Evolutionary conservation across 257 asterid species (phyloP).

Genomic region (Echites panduratus): DNA sequence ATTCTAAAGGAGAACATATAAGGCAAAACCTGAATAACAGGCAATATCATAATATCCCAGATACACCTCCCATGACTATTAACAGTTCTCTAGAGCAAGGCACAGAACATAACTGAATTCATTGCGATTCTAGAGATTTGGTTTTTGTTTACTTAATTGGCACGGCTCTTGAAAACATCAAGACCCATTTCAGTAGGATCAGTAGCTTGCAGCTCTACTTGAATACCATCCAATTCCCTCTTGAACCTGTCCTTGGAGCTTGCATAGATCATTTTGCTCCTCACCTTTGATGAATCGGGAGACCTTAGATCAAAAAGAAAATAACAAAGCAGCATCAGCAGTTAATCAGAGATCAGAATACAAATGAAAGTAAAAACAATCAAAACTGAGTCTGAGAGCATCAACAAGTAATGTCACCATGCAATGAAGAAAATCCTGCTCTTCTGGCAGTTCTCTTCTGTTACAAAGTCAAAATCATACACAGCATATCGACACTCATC

Average conservation of each 20-base stretch:
- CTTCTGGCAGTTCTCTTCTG: conserved; percentile 31
- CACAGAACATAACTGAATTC: conserved; percentile 15
- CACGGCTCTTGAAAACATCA: conserved; percentile 34
- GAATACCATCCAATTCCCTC: conserved; percentile 37
- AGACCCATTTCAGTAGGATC: conserved; percentile 39
- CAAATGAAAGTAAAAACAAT: neutral
- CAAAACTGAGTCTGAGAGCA: neutral
- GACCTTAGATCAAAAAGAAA: conserved; percentile 21
- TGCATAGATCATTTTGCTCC: conserved; percentile 40
- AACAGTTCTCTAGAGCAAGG: conserved; percentile 28
- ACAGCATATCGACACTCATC: conserved; percentile 38
- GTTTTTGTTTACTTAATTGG: conserved; percentile 18
- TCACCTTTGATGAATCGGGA: conserved; percentile 30
- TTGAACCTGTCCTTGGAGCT: conserved; percentile 43
- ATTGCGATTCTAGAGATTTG: conserved; percentile 14
- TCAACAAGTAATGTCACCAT: conserved; percentile 16
- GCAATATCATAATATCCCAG: conserved; percentile 26
- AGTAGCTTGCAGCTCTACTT: conserved; percentile 39
- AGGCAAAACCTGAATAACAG: conserved; percentile 24
- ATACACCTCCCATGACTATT: conserved; percentile 39
- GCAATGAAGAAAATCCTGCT: conserved; percentile 36
- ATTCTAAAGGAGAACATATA: conserved; percentile 15
- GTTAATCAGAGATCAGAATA: neutral
- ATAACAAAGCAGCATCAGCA: neutral
- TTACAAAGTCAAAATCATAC: conserved; percentile 32